Conservation (phyloP, 768 basidiomycete species). For the Leucosporidium creatinivorum region DNA sequence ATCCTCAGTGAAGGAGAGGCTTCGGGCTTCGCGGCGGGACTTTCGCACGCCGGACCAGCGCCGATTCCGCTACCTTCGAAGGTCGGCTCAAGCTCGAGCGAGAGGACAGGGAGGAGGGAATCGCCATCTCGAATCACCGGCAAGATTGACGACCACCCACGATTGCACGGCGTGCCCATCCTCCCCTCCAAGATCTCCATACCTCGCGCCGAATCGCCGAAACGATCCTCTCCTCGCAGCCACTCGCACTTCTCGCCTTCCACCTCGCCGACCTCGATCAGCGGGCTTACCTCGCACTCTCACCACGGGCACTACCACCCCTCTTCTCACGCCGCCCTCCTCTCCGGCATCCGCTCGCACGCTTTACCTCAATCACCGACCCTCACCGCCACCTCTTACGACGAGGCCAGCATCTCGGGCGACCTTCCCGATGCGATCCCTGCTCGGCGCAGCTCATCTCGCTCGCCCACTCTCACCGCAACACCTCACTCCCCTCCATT, state of each 20-base stretch:
- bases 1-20: not conserved
- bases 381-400: not conserved
- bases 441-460: not conserved
- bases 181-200: not conserved
- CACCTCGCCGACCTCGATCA: not conserved
- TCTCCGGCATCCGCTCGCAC: conserved; percentile 27
- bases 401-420: no score
- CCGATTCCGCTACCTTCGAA: not conserved
- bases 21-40: not conserved
- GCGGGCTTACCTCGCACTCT: not conserved
- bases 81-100: no score
- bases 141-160: no score
- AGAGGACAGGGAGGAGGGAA: no score
- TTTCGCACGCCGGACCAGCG: not conserved
- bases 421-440: not conserved
- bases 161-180: not conserved
- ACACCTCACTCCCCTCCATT: conserved; percentile 7
- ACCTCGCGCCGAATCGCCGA: not conserved
- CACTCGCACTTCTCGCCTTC: not conserved
- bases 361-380: conserved; percentile 21
- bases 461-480: not conserved
- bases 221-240: not conserved
- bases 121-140: no score
- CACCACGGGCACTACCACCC: not conserved
- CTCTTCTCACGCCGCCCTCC: conserved; percentile 19